A percentile compares a stretch with the other conserved stretches of the same genome.
phyloP scores from a whole-genome alignment of 2,329 filamentous ascomycete genomes.

The Rutstroemia sp. region DNA sequence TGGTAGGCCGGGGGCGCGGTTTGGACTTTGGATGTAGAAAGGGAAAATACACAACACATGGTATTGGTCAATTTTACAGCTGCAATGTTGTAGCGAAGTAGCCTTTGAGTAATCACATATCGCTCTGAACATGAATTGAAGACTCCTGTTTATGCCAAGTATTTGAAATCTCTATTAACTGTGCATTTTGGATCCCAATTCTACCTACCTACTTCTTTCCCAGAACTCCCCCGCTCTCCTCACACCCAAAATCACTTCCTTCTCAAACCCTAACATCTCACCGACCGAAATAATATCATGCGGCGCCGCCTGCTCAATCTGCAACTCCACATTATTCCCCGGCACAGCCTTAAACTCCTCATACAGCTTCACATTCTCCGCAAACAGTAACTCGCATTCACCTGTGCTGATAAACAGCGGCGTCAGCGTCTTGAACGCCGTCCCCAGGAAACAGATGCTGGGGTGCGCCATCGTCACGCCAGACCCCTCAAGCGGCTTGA shows the following conservation, averaged over 20 bases:
- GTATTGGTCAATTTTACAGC: no score
- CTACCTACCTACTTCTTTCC: background rate
- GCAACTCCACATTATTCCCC: conserved; percentile 36
- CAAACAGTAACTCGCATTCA: conserved; percentile 35
- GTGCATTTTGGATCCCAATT: background rate
- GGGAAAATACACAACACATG: no score
- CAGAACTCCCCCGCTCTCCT: conserved; percentile 9
- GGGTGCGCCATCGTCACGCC: conserved; percentile 26
- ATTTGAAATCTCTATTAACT: no score
- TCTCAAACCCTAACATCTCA: conserved; percentile 35
- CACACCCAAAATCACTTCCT: conserved; percentile 24
- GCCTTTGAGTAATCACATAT: no score
- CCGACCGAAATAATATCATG: conserved; percentile 41
- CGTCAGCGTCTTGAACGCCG: conserved; percentile 33
- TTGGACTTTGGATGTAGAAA: no score
- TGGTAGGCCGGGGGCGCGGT: no score
- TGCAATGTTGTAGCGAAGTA: no score
- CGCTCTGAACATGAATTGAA: no score
- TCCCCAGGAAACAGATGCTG: conserved; percentile 33
- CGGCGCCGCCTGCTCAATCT: conserved; percentile 34
- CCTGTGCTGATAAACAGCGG: conserved; percentile 37
- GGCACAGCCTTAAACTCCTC: conserved; percentile 31
- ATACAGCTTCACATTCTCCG: conserved; percentile 33
- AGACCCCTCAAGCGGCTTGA: conserved; percentile 18
- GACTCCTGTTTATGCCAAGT: no score